Conservation (phyloP, 1,139 yeast genomes). For the Lodderomyces metapsilosis region DNA sequence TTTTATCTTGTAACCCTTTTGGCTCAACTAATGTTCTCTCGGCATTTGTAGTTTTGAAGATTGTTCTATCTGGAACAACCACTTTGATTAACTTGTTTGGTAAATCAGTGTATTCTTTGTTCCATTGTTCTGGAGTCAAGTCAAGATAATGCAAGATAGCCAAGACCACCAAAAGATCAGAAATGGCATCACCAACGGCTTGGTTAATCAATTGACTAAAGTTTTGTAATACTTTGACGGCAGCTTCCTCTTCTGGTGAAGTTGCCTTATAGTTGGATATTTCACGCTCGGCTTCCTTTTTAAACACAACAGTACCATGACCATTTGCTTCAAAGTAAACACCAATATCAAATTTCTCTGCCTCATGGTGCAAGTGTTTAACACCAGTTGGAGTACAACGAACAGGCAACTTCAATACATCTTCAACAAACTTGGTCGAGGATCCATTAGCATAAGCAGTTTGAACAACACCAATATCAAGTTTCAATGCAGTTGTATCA, state of each 20-base stretch:
- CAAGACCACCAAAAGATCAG: constrained; percentile 79
- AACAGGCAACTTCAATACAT: constrained; percentile 70
- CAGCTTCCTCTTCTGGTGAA: constrained; percentile 29
- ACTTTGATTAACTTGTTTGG: constrained; percentile 85
- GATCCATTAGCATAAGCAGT: constrained; percentile 98
- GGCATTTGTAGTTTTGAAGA: constrained; percentile 85
- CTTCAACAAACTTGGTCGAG: constrained; percentile 70
- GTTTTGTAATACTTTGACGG: constrained; percentile 52
- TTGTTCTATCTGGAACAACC: constrained; percentile 74
- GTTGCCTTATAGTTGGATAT: constrained; percentile 25
- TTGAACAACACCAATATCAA: constrained; percentile 83
- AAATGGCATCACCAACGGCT: constrained; percentile 95
- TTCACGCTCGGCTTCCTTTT: constrained; percentile 49
- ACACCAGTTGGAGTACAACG: constrained; percentile 95
- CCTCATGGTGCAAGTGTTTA: constrained; percentile 89
- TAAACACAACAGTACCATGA: constrained; percentile 94
- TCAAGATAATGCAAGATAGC: constrained; percentile 59
- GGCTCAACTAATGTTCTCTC: constrained; percentile 83
- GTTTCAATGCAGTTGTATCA: constrained; percentile 32
- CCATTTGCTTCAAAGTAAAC: constrained; percentile 98
- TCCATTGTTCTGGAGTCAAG: constrained; percentile 69
- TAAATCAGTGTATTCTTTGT: constrained; percentile 71
- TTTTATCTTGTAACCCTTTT: constrained; percentile 67
- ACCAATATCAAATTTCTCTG: constrained; percentile 82
- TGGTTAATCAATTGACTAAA: constrained; percentile 81